Evolutionary conservation across 148 eudicot genomes (phyloP), one percentile per base, ranked within the genome.

Genomic region (Gaultheria prostrata): DNA sequence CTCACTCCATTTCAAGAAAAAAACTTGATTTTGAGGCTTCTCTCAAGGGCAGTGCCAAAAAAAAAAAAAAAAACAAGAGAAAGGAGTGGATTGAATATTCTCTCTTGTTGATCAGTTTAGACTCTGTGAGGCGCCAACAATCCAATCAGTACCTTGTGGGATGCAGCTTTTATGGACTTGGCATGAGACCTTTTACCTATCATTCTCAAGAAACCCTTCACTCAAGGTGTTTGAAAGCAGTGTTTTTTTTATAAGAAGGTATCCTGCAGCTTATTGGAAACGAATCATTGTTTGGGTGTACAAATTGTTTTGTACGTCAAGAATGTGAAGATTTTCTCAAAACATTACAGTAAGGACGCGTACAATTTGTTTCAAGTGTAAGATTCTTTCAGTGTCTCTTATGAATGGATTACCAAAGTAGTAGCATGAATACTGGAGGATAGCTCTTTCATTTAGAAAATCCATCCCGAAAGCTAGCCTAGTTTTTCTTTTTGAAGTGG

Each of bases 1-100:
- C 93, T 95, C 87, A 88, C 98, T 75, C 96, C 98, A 54, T 89
- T 89, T 83, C 89, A 88, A 48, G 92, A 86, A 83, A 87, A 73
- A 93, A 86, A 85, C 71, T 10, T 3, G 72, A 67, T 20, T 67
- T 28, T 12, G 72, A 50, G 39, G 45, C 57, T 6, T 51, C 76
- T 28, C 14, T 43, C 67, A 39, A 28, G 46, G 18, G 28, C 74
- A 76, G 30, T 15, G 45, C 49, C 3, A 59, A 59, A 21, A n/a
- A n/a, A n/a, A n/a, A n/a, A n/a, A n/a, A n/a, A n/a, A n/a, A 26
- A 24, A 26, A n/a, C 13, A 33, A 57, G 43, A 79, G n/a, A 5
- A 69, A 69, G 72, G 39, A 63, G 32, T 57, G 49, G 71, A 26
- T 79, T 20, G 43, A 17, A 18, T 39, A 63, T 59, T 10, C 13